Evolutionary conservation across 208 protist genomes (phyloP), one percentile per base, ranked within the genome.

Genomic region (Herpetomonas tarakana): DNA sequence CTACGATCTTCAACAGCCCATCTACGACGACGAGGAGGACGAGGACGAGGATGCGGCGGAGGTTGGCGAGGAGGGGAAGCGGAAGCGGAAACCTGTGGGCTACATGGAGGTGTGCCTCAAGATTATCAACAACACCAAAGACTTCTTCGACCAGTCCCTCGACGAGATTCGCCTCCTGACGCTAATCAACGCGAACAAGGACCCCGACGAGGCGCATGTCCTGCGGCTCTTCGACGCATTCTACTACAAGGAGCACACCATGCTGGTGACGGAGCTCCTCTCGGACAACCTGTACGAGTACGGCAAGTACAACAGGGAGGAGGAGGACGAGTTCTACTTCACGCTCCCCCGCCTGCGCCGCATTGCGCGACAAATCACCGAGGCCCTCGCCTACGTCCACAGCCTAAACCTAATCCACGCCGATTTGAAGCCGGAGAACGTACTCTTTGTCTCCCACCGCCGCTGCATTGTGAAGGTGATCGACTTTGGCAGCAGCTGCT

Each of bases 101-200:
- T 90, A 92, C 58, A 69, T 68, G 16, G 66, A 93, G 67, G 89
- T 98, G 24, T 98, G 96, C 65, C 67, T 99, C 19, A 99, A 99
- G 75, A 97, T 99, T 50, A 99, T 98, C 63, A 97, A 98, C 76
- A 98, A 99, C 81, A 90, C 85, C 24, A 98, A 98, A 62, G 96
- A 98, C 67, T 99, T 98, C 71, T 98, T 99, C 64, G 97, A 99
- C 68, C 97, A 99, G 64, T 88, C 85, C 27, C 74, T 99, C 1
- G 97, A 99, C 65, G 97, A 99, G 74, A 98, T 99, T 70, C 96
- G 96, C 25, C 74, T 99, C 50, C 72, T 99, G 41, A 83, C 84
- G 39, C 88, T 97, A 52, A 78, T 99, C 44, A 98, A 98, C 72
- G 59, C 74, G n/a, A 63, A 92, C 62, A 94, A 83, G 49, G 81